Conservation (phyloP, 1,284 basidiomycete species). For the Agroathelia rolfsii region DNA sequence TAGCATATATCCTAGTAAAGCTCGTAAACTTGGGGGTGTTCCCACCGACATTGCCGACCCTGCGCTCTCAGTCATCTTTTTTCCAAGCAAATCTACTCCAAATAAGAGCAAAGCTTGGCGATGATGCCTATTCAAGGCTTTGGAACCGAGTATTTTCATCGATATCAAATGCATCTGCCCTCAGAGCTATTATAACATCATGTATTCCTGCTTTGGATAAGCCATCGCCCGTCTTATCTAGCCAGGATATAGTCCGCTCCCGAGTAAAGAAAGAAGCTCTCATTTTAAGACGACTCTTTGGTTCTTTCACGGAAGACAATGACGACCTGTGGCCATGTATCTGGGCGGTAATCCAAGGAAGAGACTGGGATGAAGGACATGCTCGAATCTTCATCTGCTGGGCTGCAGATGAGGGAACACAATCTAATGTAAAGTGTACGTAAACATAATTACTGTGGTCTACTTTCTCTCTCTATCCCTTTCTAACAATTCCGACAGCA, state of each 20-base stretch:
- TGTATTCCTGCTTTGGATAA: slow-evolving; percentile 44
- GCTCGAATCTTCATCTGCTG: slow-evolving; percentile 60
- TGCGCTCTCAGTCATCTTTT: slow-evolving; percentile 56
- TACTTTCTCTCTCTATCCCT: not conserved
- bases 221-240: slow-evolving; percentile 18
- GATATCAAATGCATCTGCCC: slow-evolving; percentile 40
- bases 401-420: slow-evolving; percentile 28
- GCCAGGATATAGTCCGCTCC: no score
- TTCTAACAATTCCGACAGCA: slow-evolving; percentile 24
- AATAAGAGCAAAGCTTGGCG: slow-evolving; percentile 34
- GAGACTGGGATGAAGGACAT: slow-evolving; percentile 48
- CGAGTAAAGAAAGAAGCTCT: slow-evolving; percentile 44
- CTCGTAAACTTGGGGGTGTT: slow-evolving; percentile 58
- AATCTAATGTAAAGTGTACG: slow-evolving; percentile 17
- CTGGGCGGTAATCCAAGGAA: slow-evolving; percentile 37
- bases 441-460: slow-evolving; percentile 24
- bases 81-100: slow-evolving; percentile 38
- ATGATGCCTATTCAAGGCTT: slow-evolving; percentile 36
- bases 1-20: no score
- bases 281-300: slow-evolving; percentile 40
- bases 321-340: slow-evolving; percentile 44
- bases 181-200: slow-evolving; percentile 50
- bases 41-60: slow-evolving; percentile 32
- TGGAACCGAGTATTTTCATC: slow-evolving; percentile 42
- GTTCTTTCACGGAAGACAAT: slow-evolving; percentile 29